Evolutionary conservation across 1,284 basidiomycete genomes (phyloP), one percentile per base, ranked within the genome.

Genomic region (Rhodotorula sp.): DNA sequence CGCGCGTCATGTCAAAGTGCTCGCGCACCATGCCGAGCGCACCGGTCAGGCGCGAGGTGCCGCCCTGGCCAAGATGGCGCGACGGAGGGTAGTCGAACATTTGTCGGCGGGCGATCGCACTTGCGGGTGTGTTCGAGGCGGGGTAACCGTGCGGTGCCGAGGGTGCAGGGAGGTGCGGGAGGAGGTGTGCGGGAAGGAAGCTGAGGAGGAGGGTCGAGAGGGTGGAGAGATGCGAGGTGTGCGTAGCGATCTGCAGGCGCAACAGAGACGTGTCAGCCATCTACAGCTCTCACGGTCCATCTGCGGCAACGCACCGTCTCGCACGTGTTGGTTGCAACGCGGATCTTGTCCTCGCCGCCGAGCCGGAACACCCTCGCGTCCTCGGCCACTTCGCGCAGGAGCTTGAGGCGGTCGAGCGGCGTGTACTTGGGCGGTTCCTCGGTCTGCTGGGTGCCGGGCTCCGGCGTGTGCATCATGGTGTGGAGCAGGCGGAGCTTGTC

Each of bases 341-440:
- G 88, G 81, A 99, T 98, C 86, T 99, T 99, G 88, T 99, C 96
- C 81, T 99, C 97, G 57, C 92, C 93, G 53, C 97, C 97, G 70
- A 95, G 88, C 82, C 94, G 94, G 84, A 97, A 92, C 61, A 91
- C 87, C 54, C 87, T 85, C 0, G 94, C 93, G 82, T 97, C 95
- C 73, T 97, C 94, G 16, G 94, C 93, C 78, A 97, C 93, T 81
- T 97, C 92, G 71, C 89, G 87, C 72, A 99, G 87, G 45, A 95
- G 88, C 83, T 89, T 88, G 64, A 98, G 88, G 53, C 94, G 88
- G 77, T 93, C 88, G 71, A 90, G 89, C 73, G 92, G 91, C 12
- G 88, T 84, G 54, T 86, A 84, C 2, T 82, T 80, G 66, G 88
- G 86, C 77, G 89, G 85, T 80, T 93, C 81, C 16, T 21, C 78